Conservation (phyloP, 164 flowering plant genomes). For the Warburgia ugandensis region DNA sequence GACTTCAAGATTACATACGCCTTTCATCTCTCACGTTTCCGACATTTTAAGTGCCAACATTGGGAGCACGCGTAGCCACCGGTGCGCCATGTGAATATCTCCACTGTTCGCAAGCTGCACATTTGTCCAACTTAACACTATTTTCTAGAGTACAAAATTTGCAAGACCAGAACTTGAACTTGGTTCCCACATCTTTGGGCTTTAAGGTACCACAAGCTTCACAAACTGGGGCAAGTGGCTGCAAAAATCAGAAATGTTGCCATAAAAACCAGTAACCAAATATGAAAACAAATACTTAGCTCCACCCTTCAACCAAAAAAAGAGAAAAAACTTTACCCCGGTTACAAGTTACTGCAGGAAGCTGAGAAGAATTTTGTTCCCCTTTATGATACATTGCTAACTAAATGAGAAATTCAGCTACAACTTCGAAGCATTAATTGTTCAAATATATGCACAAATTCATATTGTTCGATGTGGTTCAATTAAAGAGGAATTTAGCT, state of each 20-base stretch:
- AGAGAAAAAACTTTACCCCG: not conserved
- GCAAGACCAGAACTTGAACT: conserved; percentile 67
- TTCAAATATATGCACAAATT: too few relatives aligned
- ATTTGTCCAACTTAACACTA: conserved; percentile 52
- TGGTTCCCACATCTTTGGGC: conserved; percentile 42
- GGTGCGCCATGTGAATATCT: conserved; percentile 87
- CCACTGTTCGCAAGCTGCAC: conserved; percentile 84
- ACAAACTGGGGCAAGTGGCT: conserved; percentile 70
- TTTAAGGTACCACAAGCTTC: conserved; percentile 45
- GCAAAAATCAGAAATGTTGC: too few relatives aligned
- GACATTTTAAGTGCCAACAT: conserved; percentile 65
- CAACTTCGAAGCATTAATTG: too few relatives aligned
- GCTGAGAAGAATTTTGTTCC: too few relatives aligned
- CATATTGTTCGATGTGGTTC: too few relatives aligned
- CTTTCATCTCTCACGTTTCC: too few relatives aligned
- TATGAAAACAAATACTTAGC: not conserved
- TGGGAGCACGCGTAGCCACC: conserved; percentile 34
- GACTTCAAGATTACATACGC: too few relatives aligned
- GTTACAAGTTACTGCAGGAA: too few relatives aligned
- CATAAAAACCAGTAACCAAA: too few relatives aligned
- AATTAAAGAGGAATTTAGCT: too few relatives aligned
- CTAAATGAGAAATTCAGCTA: too few relatives aligned
- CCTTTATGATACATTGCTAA: too few relatives aligned
- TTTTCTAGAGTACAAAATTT: conserved; percentile 85
- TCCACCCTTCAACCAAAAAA: not conserved